Conservation (phyloP, 2,329 filamentous ascomycete species). For the Xylaria polymorpha region DNA sequence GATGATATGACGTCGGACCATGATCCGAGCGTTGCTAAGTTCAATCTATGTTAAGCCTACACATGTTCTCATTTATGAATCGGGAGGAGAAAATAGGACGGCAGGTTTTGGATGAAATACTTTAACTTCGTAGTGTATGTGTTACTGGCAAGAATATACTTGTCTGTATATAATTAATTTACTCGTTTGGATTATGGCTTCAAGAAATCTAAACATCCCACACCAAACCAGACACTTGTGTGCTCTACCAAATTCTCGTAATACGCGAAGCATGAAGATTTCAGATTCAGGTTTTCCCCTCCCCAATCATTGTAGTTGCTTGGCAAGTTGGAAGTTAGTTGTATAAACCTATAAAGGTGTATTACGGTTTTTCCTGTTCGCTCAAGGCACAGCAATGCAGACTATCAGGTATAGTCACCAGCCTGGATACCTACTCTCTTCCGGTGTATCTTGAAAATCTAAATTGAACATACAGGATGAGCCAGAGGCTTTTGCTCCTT, state of each 20-base stretch:
- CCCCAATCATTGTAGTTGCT: no score
- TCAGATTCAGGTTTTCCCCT: not conserved
- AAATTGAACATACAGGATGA: not conserved
- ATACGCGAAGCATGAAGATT: not conserved
- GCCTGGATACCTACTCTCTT: not conserved
- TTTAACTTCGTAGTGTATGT: not conserved
- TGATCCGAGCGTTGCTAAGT: conserved; percentile 72
- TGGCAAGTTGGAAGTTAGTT: no score
- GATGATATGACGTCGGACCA: conserved; percentile 72
- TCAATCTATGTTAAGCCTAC: conserved; percentile 64
- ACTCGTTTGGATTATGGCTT: not conserved
- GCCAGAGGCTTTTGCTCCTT: not conserved
- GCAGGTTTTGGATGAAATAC: not conserved
- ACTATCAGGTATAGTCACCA: not conserved
- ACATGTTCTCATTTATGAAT: not conserved
- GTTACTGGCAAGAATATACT: not conserved
- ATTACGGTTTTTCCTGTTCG: not conserved
- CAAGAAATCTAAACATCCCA: no score
- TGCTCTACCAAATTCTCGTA: not conserved
- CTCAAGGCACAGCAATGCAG: not conserved
- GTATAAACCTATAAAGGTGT: not conserved
- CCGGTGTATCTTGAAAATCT: not conserved
- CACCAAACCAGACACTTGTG: not conserved
- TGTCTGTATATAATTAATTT: not conserved
- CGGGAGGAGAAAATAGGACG: not conserved